Conservation (phyloP, 2,329 filamentous ascomycete genomes). For the Diaporthe ampelina region DNA sequence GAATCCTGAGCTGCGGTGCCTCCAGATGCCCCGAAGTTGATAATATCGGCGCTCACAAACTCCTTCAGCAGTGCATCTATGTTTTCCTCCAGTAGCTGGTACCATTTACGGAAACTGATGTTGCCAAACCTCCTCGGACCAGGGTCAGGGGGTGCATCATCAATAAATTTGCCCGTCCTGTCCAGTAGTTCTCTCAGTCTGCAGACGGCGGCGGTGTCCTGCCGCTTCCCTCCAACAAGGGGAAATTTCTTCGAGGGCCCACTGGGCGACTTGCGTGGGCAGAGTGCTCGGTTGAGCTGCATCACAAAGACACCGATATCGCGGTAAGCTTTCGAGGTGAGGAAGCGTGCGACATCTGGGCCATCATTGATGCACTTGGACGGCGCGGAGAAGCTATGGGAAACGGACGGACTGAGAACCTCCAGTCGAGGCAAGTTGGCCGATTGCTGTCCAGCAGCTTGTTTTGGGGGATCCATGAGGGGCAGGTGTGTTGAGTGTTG, state of each 20-base stretch:
- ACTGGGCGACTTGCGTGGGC: slow-evolving; percentile 70
- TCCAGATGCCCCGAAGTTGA: slow-evolving; percentile 45
- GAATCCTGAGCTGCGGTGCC: not conserved
- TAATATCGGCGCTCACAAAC: slow-evolving; percentile 61
- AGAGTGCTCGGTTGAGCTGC: slow-evolving; percentile 90
- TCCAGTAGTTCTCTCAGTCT: slow-evolving; percentile 76
- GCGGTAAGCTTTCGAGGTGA: slow-evolving; percentile 84
- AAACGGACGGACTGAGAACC: slow-evolving; percentile 61
- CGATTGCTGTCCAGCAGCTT: not conserved
- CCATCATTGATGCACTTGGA: slow-evolving; percentile 88
- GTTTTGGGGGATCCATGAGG: slow-evolving; percentile 30
- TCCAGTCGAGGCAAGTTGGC: slow-evolving; percentile 56
- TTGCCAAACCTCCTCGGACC: slow-evolving; percentile 95
- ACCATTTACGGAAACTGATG: slow-evolving; percentile 89
- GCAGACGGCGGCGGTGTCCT: slow-evolving; percentile 69
- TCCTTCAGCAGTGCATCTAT: slow-evolving; percentile 69
- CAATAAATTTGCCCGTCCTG: slow-evolving; percentile 75
- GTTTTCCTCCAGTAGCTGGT: slow-evolving; percentile 74
- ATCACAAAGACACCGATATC: slow-evolving; percentile 90
- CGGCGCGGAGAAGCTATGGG: slow-evolving; percentile 76
- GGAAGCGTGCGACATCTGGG: slow-evolving; percentile 84
- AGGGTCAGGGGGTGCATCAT: slow-evolving; percentile 84
- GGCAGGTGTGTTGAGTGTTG: no score
- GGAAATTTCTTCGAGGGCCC: slow-evolving; percentile 61
- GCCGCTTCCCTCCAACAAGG: slow-evolving; percentile 54